Conservation (phyloP, 306 rosid genomes). For the Senna tora region DNA sequence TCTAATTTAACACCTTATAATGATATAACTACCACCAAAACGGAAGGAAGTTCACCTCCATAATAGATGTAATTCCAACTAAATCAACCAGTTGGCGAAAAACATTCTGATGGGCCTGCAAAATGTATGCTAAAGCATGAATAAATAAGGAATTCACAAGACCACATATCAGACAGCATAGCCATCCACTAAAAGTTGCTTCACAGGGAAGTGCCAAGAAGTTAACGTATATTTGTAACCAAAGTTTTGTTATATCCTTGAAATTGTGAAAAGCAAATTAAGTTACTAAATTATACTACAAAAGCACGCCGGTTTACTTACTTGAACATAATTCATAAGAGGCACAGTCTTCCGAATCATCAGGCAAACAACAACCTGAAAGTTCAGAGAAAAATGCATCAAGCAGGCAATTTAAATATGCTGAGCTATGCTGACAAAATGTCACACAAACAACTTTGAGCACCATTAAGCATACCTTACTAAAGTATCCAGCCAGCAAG, state of each 20-base stretch:
- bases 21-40: slow-evolving; percentile 5
- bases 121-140: slow-evolving; percentile 32
- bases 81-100: slow-evolving; percentile 89
- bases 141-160: slow-evolving; percentile 31
- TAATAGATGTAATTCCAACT: slow-evolving; percentile 97
- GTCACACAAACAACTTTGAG: slow-evolving; percentile 29
- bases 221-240: slow-evolving; percentile 14
- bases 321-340: slow-evolving; percentile 97
- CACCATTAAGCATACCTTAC: slow-evolving; percentile 65
- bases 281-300: slow-evolving; percentile 21
- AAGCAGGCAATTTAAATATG: slow-evolving; percentile 21
- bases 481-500: slow-evolving; percentile 90
- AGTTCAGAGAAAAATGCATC: slow-evolving; percentile 28
- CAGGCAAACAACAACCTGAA: slow-evolving; percentile 89
- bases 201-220: slow-evolving; percentile 1
- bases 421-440: slow-evolving; percentile 19
- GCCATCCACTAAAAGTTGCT: slow-evolving; percentile 21
- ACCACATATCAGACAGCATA: slow-evolving; percentile 15
- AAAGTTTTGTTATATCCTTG: slow-evolving; percentile 1
- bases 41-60: slow-evolving; percentile 70
- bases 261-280: slow-evolving; percentile 15
- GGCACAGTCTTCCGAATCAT: slow-evolving; percentile 93
- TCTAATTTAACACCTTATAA: slow-evolving; percentile 25
- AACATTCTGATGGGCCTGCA: slow-evolving; percentile 93
- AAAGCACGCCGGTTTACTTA: slow-evolving; percentile 40